Base-by-base conservation (phyloP, 2,329 filamentous ascomycete species). In the Trichoderma polysporum region DNA sequence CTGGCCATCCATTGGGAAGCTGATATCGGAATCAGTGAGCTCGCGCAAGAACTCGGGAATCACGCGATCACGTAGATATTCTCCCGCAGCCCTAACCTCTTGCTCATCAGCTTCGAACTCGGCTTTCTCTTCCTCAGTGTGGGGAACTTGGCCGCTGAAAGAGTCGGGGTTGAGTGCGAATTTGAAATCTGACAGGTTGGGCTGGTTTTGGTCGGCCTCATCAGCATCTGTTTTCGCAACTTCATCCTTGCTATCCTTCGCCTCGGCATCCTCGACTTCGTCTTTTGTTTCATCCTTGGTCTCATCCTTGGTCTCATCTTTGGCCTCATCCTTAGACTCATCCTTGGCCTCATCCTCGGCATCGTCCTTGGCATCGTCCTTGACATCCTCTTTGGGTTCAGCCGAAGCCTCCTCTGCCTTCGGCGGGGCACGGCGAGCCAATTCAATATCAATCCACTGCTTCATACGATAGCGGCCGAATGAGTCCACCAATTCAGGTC, bases 1-100 rank as follows among this genome's bases (percentile, higher is more conserved):
- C 74, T 91, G 88, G n/a, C 95, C 95, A 74, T 99, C 96, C 93
- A 98, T 97, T 13, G 95, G 95, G 83, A 98, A 98, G 74, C 94
- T 95, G 71, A 97, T 90, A 72, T 99, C 94, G 7, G 93, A 94
- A 71, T 97, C 92, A 75, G 91, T 90, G 67, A 99, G 86, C 74
- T 99, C 94, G 69, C 90, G 89, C 67, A 98, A 81, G 66, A 99
- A 84, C 66, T 91, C 88, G n/a, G 94, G 93, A 70, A 99, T 91
- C 64, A 93, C 87, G 68, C 90, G 89, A 9, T 88, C 84, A 9
- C 88, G 88, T 58, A 99, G 84, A 78, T 91, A 93, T 62, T 88
- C 84, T 80, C 93, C 95, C 33, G 93, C 93, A 66, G 90, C 88
- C 70, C 92, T 90, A 58, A 99, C 94, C 66, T 96, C 92, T 72